phyloP scores from a whole-genome alignment of 2,329 filamentous ascomycete genomes.

The Penicillium olsonii region DNA sequence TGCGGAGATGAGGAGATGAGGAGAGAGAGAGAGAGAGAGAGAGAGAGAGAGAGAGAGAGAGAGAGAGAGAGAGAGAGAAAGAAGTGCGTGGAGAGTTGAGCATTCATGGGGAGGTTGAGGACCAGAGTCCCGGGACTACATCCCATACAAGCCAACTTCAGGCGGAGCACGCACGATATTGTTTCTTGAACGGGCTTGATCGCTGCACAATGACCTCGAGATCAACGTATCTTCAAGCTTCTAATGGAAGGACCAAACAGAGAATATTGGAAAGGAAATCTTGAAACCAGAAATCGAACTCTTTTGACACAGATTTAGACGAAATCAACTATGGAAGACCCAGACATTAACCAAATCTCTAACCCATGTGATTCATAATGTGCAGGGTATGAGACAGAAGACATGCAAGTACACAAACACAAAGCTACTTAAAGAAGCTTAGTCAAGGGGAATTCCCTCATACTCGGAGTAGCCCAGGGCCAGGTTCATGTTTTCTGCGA shows the following conservation, averaged over 20 bases:
- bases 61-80: too few relatives aligned
- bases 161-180: too few relatives aligned
- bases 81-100: too few relatives aligned
- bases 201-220: too few relatives aligned
- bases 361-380: conserved; percentile 30
- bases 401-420: conserved; percentile 11
- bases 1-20: neutral
- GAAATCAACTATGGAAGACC: conserved; percentile 24
- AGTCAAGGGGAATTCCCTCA: conserved; percentile 74
- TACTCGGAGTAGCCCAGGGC: conserved; percentile 87
- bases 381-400: conserved; percentile 33
- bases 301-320: conserved; percentile 13
- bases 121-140: too few relatives aligned
- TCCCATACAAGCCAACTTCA: too few relatives aligned
- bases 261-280: too few relatives aligned
- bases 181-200: too few relatives aligned
- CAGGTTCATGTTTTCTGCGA: conserved; percentile 85
- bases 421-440: conserved; percentile 19
- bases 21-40: neutral
- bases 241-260: too few relatives aligned
- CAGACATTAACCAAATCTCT: conserved; percentile 23
- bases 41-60: neutral
- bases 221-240: too few relatives aligned
- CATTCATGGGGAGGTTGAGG: too few relatives aligned
- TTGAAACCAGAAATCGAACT: conserved; percentile 7